Evolutionary conservation across 192 early-diverging fungal species (phyloP).

Genomic region (Podila horticola): DNA sequence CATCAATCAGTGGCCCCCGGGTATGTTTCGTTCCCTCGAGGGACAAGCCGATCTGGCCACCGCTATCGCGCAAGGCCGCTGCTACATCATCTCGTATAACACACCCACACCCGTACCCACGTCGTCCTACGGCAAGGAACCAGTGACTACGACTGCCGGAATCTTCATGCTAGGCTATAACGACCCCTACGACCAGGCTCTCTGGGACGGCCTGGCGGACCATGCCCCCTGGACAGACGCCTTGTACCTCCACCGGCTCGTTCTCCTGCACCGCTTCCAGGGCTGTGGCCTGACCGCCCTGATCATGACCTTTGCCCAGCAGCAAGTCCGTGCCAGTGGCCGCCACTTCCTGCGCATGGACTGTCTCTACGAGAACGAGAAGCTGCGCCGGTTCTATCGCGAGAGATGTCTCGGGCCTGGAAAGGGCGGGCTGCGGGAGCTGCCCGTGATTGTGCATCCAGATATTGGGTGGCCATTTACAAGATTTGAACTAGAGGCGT

Average conservation of each 20-base stretch:
- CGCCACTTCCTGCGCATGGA: slow-evolving; percentile 32
- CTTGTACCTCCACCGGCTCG: slow-evolving; percentile 30
- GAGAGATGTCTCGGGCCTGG: slow-evolving; percentile 24
- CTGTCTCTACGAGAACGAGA: slow-evolving; percentile 15
- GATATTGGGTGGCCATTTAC: slow-evolving; percentile 22
- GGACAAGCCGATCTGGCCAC: not conserved
- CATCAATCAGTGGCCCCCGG: slow-evolving; percentile 39
- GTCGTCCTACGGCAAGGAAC: not conserved
- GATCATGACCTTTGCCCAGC: slow-evolving; percentile 24
- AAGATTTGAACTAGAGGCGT: slow-evolving; percentile 20
- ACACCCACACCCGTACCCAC: too few species aligned
- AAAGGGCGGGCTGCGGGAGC: slow-evolving; percentile 20
- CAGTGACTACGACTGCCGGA: slow-evolving; percentile 12
- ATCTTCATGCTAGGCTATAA: slow-evolving; percentile 27
- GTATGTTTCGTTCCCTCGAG: slow-evolving; percentile 10
- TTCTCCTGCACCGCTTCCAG: slow-evolving; percentile 20
- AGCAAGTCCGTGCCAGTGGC: slow-evolving; percentile 12
- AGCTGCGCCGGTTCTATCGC: slow-evolving; percentile 14
- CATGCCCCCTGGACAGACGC: slow-evolving; percentile 33
- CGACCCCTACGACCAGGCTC: slow-evolving; percentile 20
- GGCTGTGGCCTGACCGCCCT: slow-evolving; percentile 14
- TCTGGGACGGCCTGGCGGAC: slow-evolving; percentile 17
- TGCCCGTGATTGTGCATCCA: slow-evolving; percentile 13
- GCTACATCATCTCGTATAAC: slow-evolving; percentile 33
- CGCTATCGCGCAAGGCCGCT: slow-evolving; percentile 12